phyloP scores from a whole-genome alignment of 2,329 filamentous ascomycete species.

The Colletotrichum gloeosporioides region DNA sequence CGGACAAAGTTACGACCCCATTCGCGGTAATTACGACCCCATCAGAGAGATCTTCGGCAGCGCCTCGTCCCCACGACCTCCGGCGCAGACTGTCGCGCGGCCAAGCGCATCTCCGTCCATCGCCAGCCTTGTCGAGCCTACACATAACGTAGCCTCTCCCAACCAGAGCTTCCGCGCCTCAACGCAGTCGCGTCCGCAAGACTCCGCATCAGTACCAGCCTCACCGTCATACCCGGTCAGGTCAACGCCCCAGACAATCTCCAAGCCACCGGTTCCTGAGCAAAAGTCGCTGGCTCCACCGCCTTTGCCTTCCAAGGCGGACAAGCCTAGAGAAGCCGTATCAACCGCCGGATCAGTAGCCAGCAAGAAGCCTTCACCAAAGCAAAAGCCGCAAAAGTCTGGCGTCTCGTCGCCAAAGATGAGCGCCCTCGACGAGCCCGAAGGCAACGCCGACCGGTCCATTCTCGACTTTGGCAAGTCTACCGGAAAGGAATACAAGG shows the following conservation, averaged over 20 bases:
- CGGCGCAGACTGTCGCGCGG: conserved; percentile 57
- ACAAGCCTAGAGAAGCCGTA: conserved; percentile 16
- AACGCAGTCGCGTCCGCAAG: conserved; percentile 34
- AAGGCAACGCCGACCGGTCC: conserved; percentile 45
- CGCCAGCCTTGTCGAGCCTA: conserved; percentile 82
- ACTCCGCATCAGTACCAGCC: conserved; percentile 41
- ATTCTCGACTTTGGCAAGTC: conserved; percentile 68
- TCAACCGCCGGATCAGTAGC: conserved; percentile 10
- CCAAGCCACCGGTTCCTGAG: conserved; percentile 37
- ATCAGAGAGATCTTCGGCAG: conserved; percentile 51
- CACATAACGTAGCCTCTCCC: conserved; percentile 42
- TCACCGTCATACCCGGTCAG: conserved; percentile 48
- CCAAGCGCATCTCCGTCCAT: conserved; percentile 93
- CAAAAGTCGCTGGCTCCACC: conserved; percentile 44
- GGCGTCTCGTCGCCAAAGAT: conserved; percentile 56
- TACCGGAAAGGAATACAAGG: conserved; percentile 62
- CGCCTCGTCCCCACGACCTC: conserved; percentile 54
- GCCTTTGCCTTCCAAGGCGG: conserved; percentile 29
- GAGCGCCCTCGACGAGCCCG: conserved; percentile 52
- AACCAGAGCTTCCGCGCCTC: conserved; percentile 26
- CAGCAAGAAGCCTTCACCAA: conserved; percentile 52
- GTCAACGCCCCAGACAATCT: conserved; percentile 35
- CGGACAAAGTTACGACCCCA: conserved; percentile 88
- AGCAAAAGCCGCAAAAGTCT: conserved; percentile 47
- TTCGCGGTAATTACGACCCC: conserved; percentile 76